Evolutionary conservation across 768 basidiomycete genomes (phyloP), one percentile per base, ranked within the genome.

Genomic region (Mycena vitilis): DNA sequence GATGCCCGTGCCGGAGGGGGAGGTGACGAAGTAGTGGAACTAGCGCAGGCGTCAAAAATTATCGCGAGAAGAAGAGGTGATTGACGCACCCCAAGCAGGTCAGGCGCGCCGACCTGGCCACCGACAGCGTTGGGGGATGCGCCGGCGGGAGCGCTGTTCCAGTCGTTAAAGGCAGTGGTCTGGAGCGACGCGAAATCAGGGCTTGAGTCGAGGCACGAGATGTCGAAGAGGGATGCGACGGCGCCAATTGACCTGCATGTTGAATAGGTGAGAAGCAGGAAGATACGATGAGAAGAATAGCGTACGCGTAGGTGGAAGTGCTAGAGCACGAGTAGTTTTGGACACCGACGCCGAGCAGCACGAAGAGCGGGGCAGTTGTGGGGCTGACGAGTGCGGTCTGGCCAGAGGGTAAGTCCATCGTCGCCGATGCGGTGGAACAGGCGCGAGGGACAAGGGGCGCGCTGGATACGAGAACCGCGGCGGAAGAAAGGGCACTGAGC

Each of bases 261-360:
- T 51, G 63, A 49, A 64, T 49, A 25, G 30, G 20, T 45, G 2
- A 30, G 30, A 5, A 30, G 30, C 18, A 47, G 18, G 40, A n/a
- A 47, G n/a, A 7, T n/a, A 42, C 42, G 60, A 40, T 22, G 25
- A 37, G 52, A 30, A 6, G 16, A 30, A 16, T 51, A 25, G 25
- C 22, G 9, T 23, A 51, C 25, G 12, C 25, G 87, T 87, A 78
- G 74, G 72, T 81, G 86, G 69, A 64, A 7, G 54, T 56, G 64
- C 80, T 86, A 52, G 80, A 77, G 73, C 88, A 89, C 23, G 86
- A 88, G 71, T 88, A 89, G 71, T 88, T 88, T 74, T 88, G 88
- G 40, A 83, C 80, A 34, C 87, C 85, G 60, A 87, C 79, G 20
- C 80, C 85, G 34, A 88, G 78, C 9, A 81, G 75, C 53, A 88